A percentile compares a stretch with the other conserved stretches of the same genome.
Evolutionary conservation across 495 filamentous ascomycete genomes (phyloP).

Genomic region (Neurospora sp.): DNA sequence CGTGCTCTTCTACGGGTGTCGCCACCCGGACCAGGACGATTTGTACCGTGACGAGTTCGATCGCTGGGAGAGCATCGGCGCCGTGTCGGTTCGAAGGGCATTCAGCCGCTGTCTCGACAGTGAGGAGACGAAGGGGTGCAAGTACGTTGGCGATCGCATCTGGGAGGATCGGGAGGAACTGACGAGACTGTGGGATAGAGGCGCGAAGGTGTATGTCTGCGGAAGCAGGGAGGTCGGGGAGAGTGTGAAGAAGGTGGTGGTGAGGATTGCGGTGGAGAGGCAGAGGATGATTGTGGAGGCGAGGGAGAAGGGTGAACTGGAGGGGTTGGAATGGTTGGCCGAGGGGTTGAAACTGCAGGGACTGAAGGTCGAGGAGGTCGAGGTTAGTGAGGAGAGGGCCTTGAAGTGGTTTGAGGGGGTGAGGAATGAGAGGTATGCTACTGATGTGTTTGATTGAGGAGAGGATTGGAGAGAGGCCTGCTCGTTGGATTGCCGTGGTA

Average conservation of each 20-base stretch:
- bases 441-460: constrained; percentile 54
- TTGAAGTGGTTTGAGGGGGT: constrained; percentile 46
- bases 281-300: constrained; percentile 29
- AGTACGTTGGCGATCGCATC: constrained; percentile 56
- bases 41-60: constrained; percentile 52
- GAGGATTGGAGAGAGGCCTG: too few species aligned
- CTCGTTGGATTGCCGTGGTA: too few species aligned
- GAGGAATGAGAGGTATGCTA: constrained; percentile 54
- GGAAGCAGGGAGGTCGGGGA: constrained; percentile 53
- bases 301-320: constrained; percentile 24
- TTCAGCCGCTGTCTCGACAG: constrained; percentile 32
- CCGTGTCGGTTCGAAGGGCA: constrained; percentile 46
- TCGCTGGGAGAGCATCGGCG: constrained; percentile 48
- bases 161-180: constrained; percentile 42
- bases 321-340: constrained; percentile 47
- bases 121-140: constrained; percentile 29
- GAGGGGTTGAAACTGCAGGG: constrained; percentile 32
- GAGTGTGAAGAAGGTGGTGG: constrained; percentile 37
- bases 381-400: constrained; percentile 23
- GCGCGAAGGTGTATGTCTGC: constrained; percentile 58
- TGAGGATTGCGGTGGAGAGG: constrained; percentile 40
- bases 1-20: constrained; percentile 56
- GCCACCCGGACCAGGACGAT: constrained; percentile 45
- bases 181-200: constrained; percentile 42
- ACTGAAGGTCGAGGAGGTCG: constrained; percentile 19